Evolutionary conservation across 2,329 filamentous ascomycete genomes (phyloP).

Genomic region (Diplodia corticola): DNA sequence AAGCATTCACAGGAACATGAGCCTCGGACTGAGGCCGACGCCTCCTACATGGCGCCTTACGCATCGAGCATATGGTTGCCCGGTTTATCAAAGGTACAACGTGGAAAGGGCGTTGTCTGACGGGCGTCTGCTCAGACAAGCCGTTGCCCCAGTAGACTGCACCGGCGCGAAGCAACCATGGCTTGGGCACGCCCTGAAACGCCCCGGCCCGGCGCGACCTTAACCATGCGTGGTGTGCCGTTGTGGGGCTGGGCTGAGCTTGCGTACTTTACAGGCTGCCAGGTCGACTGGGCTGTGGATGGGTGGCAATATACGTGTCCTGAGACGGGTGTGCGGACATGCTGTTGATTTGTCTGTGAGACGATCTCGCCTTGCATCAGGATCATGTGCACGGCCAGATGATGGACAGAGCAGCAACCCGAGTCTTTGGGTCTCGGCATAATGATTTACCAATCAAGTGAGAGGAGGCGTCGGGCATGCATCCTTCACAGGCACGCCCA

Average conservation of each 20-base stretch:
- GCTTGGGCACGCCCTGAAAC: neutral
- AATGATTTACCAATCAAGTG: neutral
- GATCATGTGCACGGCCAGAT: neutral
- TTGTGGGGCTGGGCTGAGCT: neutral
- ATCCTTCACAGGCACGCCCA: neutral
- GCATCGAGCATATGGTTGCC: neutral
- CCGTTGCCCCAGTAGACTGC: neutral
- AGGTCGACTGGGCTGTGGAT: neutral
- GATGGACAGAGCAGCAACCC: neutral
- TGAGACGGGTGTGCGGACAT: neutral
- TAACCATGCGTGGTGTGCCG: neutral
- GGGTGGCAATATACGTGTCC: neutral
- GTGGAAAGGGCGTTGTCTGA: neutral
- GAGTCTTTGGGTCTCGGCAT: neutral
- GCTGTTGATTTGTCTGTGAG: neutral
- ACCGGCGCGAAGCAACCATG: neutral
- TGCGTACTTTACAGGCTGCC: neutral
- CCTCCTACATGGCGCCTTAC: neutral
- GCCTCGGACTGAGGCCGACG: neutral
- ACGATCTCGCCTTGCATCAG: neutral
- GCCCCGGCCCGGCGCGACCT: neutral
- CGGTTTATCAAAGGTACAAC: neutral
- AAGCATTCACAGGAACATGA: neutral
- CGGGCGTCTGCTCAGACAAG: neutral
- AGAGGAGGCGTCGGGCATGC: neutral